Base-by-base conservation (phyloP, 768 basidiomycete species). In the Russula foetens region DNA sequence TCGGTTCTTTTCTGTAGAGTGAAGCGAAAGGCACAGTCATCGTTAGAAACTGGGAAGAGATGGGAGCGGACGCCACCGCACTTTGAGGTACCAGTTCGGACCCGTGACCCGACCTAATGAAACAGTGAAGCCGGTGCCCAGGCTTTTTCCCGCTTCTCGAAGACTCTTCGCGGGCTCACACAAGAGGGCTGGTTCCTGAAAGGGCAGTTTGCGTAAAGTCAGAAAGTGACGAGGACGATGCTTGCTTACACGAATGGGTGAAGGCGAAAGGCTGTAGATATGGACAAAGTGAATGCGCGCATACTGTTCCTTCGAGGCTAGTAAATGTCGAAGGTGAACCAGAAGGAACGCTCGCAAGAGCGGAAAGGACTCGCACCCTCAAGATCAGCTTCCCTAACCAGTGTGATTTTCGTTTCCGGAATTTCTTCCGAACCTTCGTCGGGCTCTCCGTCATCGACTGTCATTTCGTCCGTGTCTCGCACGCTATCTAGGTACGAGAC, bases 231-330 rank as follows among this genome's bases (percentile, higher is more conserved):
- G 17, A 3, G 39, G 14, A 7, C 21, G 41, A 47, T 56, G 75
- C 84, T 56, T 56, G 75, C 84, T 56, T 69, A 84, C 88, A 26
- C 75, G 76, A 41, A 91, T 69, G 4, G 76, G 79, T 1, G 83
- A 80, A 1, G 88, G 84, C 0, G 89, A 83, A 31, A 92, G 68
- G 67, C 86, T 83, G 70, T 92, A 92, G 9, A 92, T 72, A 65
- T 88, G 82, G 15, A 84, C 74, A 1, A 80, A 80, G 63, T 76
- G 68, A n/a, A 89, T 65, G 26, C 74, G 76, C 0, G 69, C 65
- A 65, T 85, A 90, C 52, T 78, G 76, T 4, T 75, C 69, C 69
- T 79, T 84, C 0, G 79, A 76, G 56, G 67, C 90, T 89, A 63
- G 26, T n/a, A n/a, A 19, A 35, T 39, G 59, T 39, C 31, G 24